phyloP scores from a whole-genome alignment of 192 early-diverging fungal genomes.

The Allomyces macrogynus region DNA sequence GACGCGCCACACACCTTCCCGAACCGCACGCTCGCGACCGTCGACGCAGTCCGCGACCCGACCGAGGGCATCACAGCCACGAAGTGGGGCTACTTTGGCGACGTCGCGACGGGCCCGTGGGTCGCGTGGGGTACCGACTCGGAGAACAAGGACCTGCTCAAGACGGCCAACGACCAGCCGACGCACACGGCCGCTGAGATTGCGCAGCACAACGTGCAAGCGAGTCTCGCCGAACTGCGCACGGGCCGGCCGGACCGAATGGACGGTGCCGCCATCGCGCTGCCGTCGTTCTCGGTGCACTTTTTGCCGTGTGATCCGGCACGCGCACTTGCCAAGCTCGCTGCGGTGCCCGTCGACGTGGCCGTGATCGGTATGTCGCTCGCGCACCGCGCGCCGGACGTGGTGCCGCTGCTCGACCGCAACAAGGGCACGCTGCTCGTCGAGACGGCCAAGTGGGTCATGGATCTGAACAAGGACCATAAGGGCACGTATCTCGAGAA shows the following conservation, averaged over 20 bases:
- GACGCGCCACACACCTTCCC: slow-evolving; percentile 9
- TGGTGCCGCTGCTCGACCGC: background rate
- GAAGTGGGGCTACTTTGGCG: slow-evolving; percentile 37
- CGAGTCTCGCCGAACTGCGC: background rate
- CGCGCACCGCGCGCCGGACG: background rate
- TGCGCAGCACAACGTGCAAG: background rate
- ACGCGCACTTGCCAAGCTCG: background rate
- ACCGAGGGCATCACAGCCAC: slow-evolving; percentile 9
- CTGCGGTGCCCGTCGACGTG: background rate
- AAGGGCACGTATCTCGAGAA: background rate
- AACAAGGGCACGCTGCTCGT: background rate
- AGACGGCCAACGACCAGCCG: slow-evolving; percentile 18
- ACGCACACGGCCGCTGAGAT: slow-evolving; percentile 4
- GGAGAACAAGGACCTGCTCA: slow-evolving; percentile 23
- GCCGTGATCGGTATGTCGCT: background rate
- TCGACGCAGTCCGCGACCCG: slow-evolving; percentile 17
- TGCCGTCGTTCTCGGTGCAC: background rate
- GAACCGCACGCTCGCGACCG: slow-evolving; percentile 28
- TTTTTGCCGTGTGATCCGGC: background rate
- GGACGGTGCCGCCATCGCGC: background rate
- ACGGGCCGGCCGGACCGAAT: background rate
- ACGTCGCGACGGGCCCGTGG: slow-evolving; percentile 30
- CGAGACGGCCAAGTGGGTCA: background rate
- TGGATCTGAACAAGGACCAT: background rate
- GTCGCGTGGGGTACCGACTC: slow-evolving; percentile 22